Conservation (phyloP, 2,329 filamentous ascomycete species). For the Orbilia quercus region DNA sequence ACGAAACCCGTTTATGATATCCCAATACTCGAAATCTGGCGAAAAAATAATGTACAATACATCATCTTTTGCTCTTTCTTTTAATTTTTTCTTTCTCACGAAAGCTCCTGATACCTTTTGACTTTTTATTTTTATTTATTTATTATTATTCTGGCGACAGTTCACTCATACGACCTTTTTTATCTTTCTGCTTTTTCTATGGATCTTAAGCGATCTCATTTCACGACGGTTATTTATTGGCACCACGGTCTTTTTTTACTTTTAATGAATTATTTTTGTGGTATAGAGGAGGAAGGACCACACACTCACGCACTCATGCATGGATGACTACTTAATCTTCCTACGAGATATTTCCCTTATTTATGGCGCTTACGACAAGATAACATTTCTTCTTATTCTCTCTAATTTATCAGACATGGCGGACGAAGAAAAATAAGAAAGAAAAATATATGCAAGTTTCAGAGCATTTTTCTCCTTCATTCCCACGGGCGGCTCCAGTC, state of each 20-base stretch:
- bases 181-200: background rate
- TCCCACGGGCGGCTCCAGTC: slow-evolving; percentile 13
- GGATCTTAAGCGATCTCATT: slow-evolving; percentile 6
- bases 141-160: background rate
- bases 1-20: slow-evolving; percentile 55
- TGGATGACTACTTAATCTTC: background rate
- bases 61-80: slow-evolving; percentile 27
- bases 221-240: slow-evolving; percentile 1
- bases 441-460: background rate
- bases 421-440: background rate
- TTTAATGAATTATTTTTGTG: background rate
- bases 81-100: slow-evolving; percentile 4
- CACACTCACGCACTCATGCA: background rate
- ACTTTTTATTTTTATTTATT: slow-evolving; percentile 14
- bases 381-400: no score
- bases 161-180: slow-evolving; percentile 9
- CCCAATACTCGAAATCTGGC: slow-evolving; percentile 52
- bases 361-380: no score
- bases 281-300: background rate
- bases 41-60: slow-evolving; percentile 56
- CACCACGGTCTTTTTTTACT: slow-evolving; percentile 4
- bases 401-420: background rate
- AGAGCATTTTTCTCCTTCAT: background rate
- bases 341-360: background rate
- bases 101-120: slow-evolving; percentile 53